Evolutionary conservation across 2,329 filamentous ascomycete species (phyloP), one percentile per base, ranked within the genome.

Genomic region (Xylariaceae sp.): DNA sequence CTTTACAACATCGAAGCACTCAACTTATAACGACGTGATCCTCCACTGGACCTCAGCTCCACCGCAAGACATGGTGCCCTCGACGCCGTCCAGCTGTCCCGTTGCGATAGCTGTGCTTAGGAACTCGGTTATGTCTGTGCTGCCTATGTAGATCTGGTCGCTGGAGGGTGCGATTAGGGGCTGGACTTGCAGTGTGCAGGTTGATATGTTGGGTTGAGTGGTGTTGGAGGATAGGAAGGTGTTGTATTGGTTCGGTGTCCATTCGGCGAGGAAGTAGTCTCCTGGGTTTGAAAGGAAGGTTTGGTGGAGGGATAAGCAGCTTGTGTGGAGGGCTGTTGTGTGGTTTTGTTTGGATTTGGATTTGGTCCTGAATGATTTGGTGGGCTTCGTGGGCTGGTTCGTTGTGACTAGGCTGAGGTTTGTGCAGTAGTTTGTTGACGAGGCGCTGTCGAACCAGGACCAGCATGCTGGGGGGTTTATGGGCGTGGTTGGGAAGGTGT

Each of bases 111-210:
- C 33, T 14, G 33, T 5, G 17, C 30, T 42, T 32, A 60, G 42
- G 11, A 58, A 30, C 2, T 58, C 58, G 11, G 45, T 44, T 5
- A 60, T 33, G 42, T 60, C 58, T 3, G 48, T 49, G 7, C 58
- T 52, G 22, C 56, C 56, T 2, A 60, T 31, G 44, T 57, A 56
- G 32, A 60, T 35, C 43, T 57, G 56, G 18, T 60, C 58, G 42
- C 42, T 51, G 2, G 50, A 52, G 15, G 57, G 55, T 35, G 50
- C 48, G 27, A 41, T 52, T 14, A 46, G 49, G 9, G 58, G 58
- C 30, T 51, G 49, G 1, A 60, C 48, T 31, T 60, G 51, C 11
- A 60, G 41, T 9, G 49, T 52, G 45, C 58, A 60, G 10, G 22
- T 12, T 11, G 43, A 48, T n/a, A n/a, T 27, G 22, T 7, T 7